Evolutionary conservation across 305 asterid genomes (phyloP).

Genomic region (Fraxinus albicans): DNA sequence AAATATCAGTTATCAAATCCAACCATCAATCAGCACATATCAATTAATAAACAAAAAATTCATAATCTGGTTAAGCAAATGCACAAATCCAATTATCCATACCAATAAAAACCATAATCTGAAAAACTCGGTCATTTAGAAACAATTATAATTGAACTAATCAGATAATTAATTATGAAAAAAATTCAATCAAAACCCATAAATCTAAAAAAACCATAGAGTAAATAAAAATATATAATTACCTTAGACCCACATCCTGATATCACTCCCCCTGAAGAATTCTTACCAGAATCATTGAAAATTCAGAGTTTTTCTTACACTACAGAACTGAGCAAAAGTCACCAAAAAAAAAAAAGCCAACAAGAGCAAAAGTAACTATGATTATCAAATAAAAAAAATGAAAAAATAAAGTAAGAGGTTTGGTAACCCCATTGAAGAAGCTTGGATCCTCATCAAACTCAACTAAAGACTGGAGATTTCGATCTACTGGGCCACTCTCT

Average conservation of each 20-base stretch:
- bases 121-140: constrained; percentile 16
- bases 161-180: constrained; percentile 15
- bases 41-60: constrained; percentile 1
- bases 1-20: constrained; percentile 24
- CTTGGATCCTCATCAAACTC: constrained; percentile 21
- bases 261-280: constrained; percentile 35
- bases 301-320: constrained; percentile 24
- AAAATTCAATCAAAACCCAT: constrained; percentile 26
- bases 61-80: background rate
- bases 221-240: constrained; percentile 9
- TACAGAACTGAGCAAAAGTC: background rate
- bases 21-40: constrained; percentile 21
- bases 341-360: background rate
- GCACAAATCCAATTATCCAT: constrained; percentile 30
- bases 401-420: constrained; percentile 8
- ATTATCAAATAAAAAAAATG: background rate
- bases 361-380: background rate
- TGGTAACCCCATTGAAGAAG: constrained; percentile 21
- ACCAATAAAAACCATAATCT: constrained; percentile 24
- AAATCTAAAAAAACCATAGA: background rate
- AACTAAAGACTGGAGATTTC: constrained; percentile 19
- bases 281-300: constrained; percentile 44
- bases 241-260: constrained; percentile 86
- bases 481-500: constrained; percentile 22
- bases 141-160: constrained; percentile 22